Base-by-base conservation (phyloP, 2,329 filamentous ascomycete genomes). In the Purpureocillium takamizusanense region DNA sequence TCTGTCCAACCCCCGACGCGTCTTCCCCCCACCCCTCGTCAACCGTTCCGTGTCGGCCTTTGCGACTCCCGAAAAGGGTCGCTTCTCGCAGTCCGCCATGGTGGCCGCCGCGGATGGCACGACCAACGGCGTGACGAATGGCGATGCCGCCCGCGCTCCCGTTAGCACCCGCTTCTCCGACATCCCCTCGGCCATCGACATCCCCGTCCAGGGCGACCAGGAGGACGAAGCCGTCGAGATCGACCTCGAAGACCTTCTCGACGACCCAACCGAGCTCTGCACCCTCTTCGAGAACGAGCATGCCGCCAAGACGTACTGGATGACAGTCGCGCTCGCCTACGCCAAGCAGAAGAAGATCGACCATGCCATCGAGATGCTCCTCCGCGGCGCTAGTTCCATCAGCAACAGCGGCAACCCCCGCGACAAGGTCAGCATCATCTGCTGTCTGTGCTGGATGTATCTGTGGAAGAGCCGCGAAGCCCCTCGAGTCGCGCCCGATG, bases 321-420 rank as follows among this genome's bases (percentile, higher is more conserved):
- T 98, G 72, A 90, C 87, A n/a, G 92, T 97, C 48, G 86, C 94
- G 31, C 73, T 97, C 42, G 90, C 90, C 35, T 98, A 98, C 56
- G 90, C 92, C 31, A 98, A 97, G 66, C 87, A 95, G 65, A 81
- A 83, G 56, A 94, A 94, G 65, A 78, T 92, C 45, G 89, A 95
- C 56, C 85, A 92, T 65, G 78, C 78, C 41, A 82, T 83, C 51
- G 78, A 83, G 59, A 81, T 82, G 67, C 66, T 83, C 49, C 78
- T 81, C 36, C 83, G 86, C 52, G 87, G 86, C 35, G 70, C 86
- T 50, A 73, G 75, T 43, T 86, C 84, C 45, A 72, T 78, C 50
- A 73, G 71, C 40, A 79, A 78, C 53, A 80, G 78, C 46, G 78
- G 77, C 51, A 82, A 81, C 44, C 76, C 81, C 31, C 83, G 89